phyloP scores from a whole-genome alignment of 2,329 filamentous ascomycete genomes.

The Cercospora sp. region DNA sequence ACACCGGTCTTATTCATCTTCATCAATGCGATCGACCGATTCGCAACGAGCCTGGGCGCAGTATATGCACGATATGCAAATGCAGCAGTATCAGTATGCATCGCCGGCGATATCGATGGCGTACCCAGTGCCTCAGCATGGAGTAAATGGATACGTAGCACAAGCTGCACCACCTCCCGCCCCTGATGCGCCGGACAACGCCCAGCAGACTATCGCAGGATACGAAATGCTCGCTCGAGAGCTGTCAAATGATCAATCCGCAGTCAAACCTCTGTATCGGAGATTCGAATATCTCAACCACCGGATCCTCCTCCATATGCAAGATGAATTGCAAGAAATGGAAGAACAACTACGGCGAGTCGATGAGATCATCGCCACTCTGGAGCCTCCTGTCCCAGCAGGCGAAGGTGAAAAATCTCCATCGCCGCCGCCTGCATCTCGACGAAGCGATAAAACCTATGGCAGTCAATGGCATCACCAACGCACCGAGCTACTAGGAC shows the following conservation, averaged over 20 bases:
- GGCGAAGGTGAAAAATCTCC: conserved; percentile 21
- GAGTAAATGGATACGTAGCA: conserved; percentile 21
- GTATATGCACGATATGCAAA: conserved; percentile 26
- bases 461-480: conserved; percentile 61
- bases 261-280: conserved; percentile 67
- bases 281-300: conserved; percentile 82
- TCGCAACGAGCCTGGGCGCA: conserved; percentile 32
- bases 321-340: conserved; percentile 79
- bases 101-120: conserved; percentile 21
- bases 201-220: conserved; percentile 46
- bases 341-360: conserved; percentile 74
- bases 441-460: conserved; percentile 57
- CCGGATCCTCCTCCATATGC: conserved; percentile 75
- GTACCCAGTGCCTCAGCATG: conserved; percentile 19
- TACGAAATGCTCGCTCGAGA: conserved; percentile 65
- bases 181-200: conserved; percentile 37
- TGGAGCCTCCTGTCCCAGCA: conserved; percentile 22
- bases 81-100: conserved; percentile 35
- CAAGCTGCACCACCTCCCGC: conserved; percentile 30
- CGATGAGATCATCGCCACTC: conserved; percentile 60
- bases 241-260: conserved; percentile 42
- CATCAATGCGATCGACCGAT: conserved; percentile 29
- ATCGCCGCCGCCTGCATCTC: conserved; percentile 56
- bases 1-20: conserved; percentile 32
- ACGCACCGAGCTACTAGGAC: conserved; percentile 61